Percentiles rank a stretch among this genome's conserved stretches.
Conservation (phyloP, 768 basidiomycete species). For the Lactifluus piperatus region DNA sequence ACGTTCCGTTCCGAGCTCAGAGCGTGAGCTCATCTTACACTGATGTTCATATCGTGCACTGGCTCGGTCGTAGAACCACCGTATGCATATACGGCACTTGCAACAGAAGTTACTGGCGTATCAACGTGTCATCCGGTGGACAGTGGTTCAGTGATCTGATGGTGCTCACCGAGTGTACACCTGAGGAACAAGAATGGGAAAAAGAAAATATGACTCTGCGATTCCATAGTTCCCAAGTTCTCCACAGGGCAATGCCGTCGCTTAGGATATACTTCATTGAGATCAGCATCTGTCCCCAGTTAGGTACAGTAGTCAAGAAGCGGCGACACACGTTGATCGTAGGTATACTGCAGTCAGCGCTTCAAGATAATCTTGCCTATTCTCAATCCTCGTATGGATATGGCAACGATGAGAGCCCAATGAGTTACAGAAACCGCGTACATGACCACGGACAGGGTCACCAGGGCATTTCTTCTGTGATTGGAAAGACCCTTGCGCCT, state of each 20-base stretch:
- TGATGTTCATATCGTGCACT: not conserved
- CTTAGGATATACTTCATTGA: not conserved
- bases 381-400: not conserved
- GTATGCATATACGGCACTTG: not conserved
- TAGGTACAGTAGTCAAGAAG: not conserved
- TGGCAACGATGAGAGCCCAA: not conserved
- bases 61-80: not conserved
- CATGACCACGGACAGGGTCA: not conserved
- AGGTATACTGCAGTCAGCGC: not conserved
- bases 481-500: not conserved
- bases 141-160: not conserved
- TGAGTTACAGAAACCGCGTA: not conserved
- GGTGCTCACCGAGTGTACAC: not conserved
- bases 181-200: not conserved
- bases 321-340: not conserved
- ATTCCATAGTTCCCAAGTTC: slow-evolving; percentile 7
- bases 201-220: not conserved
- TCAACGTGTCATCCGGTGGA: not conserved
- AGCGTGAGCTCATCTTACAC: too few relatives aligned
- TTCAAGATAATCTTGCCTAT: not conserved
- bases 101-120: not conserved
- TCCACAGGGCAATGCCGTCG: slow-evolving; percentile 11
- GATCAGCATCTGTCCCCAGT: not conserved
- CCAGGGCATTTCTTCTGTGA: not conserved
- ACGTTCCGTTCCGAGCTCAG: too few relatives aligned